Base-by-base conservation (phyloP, 805 yeast species). In the Hanseniaspora hatyaiensis region DNA sequence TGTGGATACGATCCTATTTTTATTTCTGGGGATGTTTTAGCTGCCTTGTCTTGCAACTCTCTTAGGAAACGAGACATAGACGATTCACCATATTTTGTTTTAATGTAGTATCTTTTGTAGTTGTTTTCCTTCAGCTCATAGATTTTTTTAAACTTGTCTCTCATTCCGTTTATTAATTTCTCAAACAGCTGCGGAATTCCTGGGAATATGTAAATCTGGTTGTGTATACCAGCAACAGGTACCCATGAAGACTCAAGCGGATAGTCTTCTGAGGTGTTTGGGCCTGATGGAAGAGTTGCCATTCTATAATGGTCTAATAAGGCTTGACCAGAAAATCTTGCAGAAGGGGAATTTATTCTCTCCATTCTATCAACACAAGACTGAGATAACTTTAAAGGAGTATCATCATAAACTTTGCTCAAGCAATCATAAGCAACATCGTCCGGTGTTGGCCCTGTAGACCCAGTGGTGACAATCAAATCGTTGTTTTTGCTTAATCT, bases 1-100 rank as follows among this genome's bases (percentile, higher is more conserved):
- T 86, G 95, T 1, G 95, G 95, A 59, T 86, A 86, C 29, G 88
- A 79, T 2, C 95, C 95, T 40, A 86, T 70, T 57, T 85, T 86
- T 43, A 85, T 69, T 29, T 59, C 59, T 16, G 51, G 49, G 4
- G 64, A 61, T 4, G 56, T 52, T 4, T 54, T 50, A 4, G 57
- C 55, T 18, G 67, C 67, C 37, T 62, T 61, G 2, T 57, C 57
- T 54, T 83, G 92, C 24, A 82, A 59, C 1, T 64, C 57, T 1
- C 73, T 57, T 51, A 85, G 65, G 46, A 67, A 74, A 3, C 82
- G 78, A 0, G 95, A 92, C 56, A 86, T 71, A 47, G 68, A 74
- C 6, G 82, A 73, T 58, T 86, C 95, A 2, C 74, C 61, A 11
- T 73, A 57, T 2, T 60, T 55, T 0, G 95, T 85, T 49, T 72